Evolutionary conservation across 2,329 filamentous ascomycete genomes (phyloP).

Genomic region (Ascochyta lentis): DNA sequence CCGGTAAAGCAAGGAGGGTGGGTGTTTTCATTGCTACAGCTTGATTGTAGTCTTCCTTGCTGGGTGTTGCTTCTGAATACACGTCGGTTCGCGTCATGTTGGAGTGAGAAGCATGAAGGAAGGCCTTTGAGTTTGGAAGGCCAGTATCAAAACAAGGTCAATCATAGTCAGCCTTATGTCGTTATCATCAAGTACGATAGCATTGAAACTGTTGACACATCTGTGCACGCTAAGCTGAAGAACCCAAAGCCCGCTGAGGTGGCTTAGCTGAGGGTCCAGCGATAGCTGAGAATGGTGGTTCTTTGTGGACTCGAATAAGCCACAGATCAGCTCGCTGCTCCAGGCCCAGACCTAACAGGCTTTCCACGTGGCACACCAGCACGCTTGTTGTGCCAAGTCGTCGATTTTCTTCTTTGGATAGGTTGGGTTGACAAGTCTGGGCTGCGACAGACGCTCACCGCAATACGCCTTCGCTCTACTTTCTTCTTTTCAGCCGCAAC

Average conservation of each 20-base stretch:
- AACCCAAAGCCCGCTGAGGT: not conserved
- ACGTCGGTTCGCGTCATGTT: not conserved
- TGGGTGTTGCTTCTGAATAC: not conserved
- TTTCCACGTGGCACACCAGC: not conserved
- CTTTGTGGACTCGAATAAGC: not conserved
- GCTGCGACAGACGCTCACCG: not conserved
- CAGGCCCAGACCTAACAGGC: not conserved
- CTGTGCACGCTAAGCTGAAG: conserved; percentile 1
- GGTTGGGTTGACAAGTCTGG: not conserved
- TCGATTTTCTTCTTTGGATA: not conserved
- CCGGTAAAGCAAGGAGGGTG: conserved; percentile 6
- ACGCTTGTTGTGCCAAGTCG: not conserved
- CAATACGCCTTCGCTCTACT: conserved; percentile 1
- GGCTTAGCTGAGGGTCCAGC: conserved; percentile 1
- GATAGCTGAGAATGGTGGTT: not conserved
- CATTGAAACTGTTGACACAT: not conserved
- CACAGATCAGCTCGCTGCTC: not conserved
- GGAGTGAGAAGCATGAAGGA: not conserved
- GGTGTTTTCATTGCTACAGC: not conserved
- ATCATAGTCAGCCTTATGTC: not conserved
- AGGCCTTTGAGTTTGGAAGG: not conserved
- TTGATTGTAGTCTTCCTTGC: not conserved
- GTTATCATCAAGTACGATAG: conserved; percentile 7
- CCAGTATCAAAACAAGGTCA: not conserved
- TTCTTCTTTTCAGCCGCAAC: conserved; percentile 4